Evolutionary conservation across 2,329 filamentous ascomycete genomes (phyloP).

Genomic region (Fusarium ambrosium): DNA sequence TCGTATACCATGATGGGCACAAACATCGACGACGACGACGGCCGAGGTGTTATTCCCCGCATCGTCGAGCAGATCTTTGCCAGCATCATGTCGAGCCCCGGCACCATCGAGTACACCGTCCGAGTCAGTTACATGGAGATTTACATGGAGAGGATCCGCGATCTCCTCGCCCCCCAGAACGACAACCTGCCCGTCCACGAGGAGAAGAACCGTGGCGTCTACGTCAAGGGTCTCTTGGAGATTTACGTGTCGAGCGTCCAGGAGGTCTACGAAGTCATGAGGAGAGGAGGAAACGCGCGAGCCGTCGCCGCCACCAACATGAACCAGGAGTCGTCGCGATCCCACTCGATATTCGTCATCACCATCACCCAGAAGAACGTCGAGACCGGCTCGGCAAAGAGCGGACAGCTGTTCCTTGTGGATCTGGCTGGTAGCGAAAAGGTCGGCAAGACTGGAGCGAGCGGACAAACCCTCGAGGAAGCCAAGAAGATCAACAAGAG

Average conservation of each 20-base stretch:
- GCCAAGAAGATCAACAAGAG: slow-evolving; percentile 99
- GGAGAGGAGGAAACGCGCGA: slow-evolving; percentile 88
- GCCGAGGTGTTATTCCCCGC: slow-evolving; percentile 94
- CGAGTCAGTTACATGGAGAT: slow-evolving; percentile 99
- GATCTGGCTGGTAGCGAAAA: slow-evolving; percentile 99
- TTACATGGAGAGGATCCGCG: slow-evolving; percentile 98
- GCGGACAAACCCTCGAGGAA: slow-evolving; percentile 96
- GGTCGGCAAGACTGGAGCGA: slow-evolving; percentile 97
- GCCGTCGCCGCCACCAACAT: slow-evolving; percentile 98
- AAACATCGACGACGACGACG: slow-evolving; percentile 90
- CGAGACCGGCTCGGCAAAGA: slow-evolving; percentile 95
- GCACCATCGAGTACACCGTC: slow-evolving; percentile 98
- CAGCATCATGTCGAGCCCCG: slow-evolving; percentile 91
- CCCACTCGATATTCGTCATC: slow-evolving; percentile 97
- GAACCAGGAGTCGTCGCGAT: slow-evolving; percentile 98
- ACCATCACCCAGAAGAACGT: slow-evolving; percentile 98
- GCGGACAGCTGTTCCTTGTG: slow-evolving; percentile 95
- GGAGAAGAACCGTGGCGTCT: slow-evolving; percentile 95
- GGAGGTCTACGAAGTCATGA: slow-evolving; percentile 97
- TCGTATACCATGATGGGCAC: slow-evolving; percentile 91
- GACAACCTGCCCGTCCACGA: slow-evolving; percentile 98
- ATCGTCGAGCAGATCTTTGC: slow-evolving; percentile 98
- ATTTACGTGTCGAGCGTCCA: slow-evolving; percentile 96
- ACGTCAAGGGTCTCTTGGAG: slow-evolving; percentile 94
- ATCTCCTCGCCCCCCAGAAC: slow-evolving; percentile 91